Conservation (phyloP, 768 basidiomycete genomes). For the Tylopilus sp. region DNA sequence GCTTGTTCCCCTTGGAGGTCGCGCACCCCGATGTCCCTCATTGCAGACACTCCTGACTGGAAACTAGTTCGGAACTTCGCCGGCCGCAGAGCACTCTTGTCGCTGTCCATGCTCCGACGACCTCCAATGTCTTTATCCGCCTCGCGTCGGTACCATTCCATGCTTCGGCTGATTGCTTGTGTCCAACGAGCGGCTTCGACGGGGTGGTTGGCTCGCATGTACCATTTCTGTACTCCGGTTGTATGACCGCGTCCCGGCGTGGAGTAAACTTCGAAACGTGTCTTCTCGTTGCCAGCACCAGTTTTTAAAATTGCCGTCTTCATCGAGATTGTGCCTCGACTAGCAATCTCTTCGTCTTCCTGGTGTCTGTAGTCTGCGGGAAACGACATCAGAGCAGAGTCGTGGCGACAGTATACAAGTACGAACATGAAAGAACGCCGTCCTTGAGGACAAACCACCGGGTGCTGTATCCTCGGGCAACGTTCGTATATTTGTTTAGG, state of each 20-base stretch:
- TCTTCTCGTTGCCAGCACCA: conserved; percentile 49
- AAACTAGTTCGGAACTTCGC: conserved; percentile 30
- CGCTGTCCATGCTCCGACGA: conserved; percentile 48
- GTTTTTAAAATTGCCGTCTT: conserved; percentile 65
- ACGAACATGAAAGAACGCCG: conserved; percentile 81
- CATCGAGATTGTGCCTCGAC: conserved; percentile 87
- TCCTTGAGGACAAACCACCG: conserved; percentile 91
- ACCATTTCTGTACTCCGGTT: conserved; percentile 65
- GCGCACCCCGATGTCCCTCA: conserved; percentile 24
- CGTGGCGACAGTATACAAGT: neutral
- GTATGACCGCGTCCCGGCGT: conserved; percentile 46
- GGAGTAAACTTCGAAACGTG: conserved; percentile 82
- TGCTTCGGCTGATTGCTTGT: conserved; percentile 66
- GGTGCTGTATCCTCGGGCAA: conserved; percentile 84
- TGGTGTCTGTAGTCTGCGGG: conserved; percentile 73
- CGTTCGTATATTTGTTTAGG: conserved; percentile 89
- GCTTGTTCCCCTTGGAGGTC: conserved; percentile 23
- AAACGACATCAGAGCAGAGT: conserved; percentile 1
- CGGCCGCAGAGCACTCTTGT: conserved; percentile 36
- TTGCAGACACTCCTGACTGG: conserved; percentile 25
- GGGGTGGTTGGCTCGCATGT: conserved; percentile 80
- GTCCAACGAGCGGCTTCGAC: conserved; percentile 90
- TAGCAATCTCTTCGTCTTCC: conserved; percentile 83
- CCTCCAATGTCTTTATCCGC: conserved; percentile 24
- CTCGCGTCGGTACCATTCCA: conserved; percentile 64